phyloP scores from a whole-genome alignment of 805 yeast genomes.

The Wickerhamiella parazyma region DNA sequence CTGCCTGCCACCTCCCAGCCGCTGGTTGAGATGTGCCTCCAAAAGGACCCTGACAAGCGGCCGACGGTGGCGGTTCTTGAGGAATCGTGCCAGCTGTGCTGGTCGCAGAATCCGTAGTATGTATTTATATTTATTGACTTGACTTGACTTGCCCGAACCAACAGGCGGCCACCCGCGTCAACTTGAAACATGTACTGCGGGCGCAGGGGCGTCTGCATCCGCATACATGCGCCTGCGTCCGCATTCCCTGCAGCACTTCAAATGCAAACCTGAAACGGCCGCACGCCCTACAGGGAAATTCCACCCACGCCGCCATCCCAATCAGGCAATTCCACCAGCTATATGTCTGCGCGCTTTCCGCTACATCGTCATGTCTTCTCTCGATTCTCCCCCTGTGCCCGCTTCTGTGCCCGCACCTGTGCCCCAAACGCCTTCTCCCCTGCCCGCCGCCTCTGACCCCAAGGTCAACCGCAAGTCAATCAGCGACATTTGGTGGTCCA shows the following conservation, averaged over 20 bases:
- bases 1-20: slow-evolving; percentile 1
- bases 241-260: neutral
- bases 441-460: neutral
- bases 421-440: neutral
- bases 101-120: too few species aligned
- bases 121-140: neutral
- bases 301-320: too few species aligned
- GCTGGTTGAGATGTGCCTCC: slow-evolving; percentile 5
- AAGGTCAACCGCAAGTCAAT: neutral
- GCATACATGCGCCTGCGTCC: neutral
- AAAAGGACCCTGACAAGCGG: slow-evolving; percentile 6
- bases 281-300: too few species aligned
- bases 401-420: neutral
- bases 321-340: too few species aligned
- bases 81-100: neutral
- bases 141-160: neutral
- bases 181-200: too few species aligned
- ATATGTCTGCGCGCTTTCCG: too few species aligned
- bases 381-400: too few species aligned
- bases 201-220: too few species aligned
- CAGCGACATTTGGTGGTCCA: neutral
- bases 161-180: too few species aligned
- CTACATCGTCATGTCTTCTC: too few species aligned
- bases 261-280: neutral
- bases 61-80: neutral